phyloP scores from a whole-genome alignment of 2,329 filamentous ascomycete species.

The Venturia asperata region DNA sequence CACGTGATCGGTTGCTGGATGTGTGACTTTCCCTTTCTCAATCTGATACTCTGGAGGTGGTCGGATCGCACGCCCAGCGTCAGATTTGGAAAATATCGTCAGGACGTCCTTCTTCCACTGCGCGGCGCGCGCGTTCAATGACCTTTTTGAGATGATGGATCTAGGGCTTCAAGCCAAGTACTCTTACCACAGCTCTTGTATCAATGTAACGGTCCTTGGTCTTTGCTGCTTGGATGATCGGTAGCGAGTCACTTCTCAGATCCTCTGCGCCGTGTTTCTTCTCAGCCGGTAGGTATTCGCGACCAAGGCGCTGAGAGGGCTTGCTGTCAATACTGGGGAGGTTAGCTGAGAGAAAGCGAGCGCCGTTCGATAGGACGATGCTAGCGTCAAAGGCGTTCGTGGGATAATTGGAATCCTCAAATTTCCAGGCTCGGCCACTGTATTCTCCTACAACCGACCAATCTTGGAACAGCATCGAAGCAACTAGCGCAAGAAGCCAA shows the following conservation, averaged over 20 bases:
- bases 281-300: background rate
- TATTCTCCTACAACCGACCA: background rate
- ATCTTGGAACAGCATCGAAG: no score
- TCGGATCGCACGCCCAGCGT: background rate
- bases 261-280: background rate
- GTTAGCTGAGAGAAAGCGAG: no score
- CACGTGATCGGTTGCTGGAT: background rate
- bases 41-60: background rate
- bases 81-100: no score
- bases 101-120: background rate
- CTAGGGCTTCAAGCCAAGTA: background rate
- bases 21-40: background rate
- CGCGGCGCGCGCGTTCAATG: background rate
- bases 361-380: background rate
- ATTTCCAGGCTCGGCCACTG: background rate
- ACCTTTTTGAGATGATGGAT: background rate
- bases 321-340: background rate
- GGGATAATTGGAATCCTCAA: background rate
- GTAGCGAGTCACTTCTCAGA: background rate
- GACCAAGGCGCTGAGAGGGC: background rate
- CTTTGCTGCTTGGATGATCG: background rate
- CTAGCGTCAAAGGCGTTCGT: background rate
- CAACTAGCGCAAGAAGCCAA: no score
- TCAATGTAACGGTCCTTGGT: background rate
- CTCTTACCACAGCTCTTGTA: background rate